Evolutionary conservation across 2,329 filamentous ascomycete genomes (phyloP), one percentile per base, ranked within the genome.

Genomic region (Uncinocarpus reesii): DNA sequence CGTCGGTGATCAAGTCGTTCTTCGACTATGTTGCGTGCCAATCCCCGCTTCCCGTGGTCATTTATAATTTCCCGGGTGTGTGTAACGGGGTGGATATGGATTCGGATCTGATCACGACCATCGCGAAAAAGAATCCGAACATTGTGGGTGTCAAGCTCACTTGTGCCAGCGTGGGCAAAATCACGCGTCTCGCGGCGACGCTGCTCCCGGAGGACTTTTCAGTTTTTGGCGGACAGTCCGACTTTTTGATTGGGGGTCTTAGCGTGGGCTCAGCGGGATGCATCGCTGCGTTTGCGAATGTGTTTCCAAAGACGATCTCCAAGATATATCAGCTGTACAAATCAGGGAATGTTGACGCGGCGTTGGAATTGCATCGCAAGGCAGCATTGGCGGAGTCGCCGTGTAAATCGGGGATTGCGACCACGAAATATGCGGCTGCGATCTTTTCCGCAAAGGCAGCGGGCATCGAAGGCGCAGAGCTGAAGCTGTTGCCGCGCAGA

Each of bases 61-160:
- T 84, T 11, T 83, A 83, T 64, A 83, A 84, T 62, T 84, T 84
- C 64, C 81, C 81, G 0, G 78, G 70, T 10, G 80, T 84, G 16
- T 82, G 77, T 58, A 81, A 81, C 53, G 81, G 81, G 20, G 68
- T 84, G 2, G 81, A 85, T 59, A 67, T 85, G 20, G 80, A 83
- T 61, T 81, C 79, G 1, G 79, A 78, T 42, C 72, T 73, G 0
- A 78, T 84, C 40, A 67, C 73, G 1, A 62, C 62, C 20, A 69
- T 83, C 20, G 78, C 76, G 1, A 62, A 62, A 24, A 62, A 72
- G 52, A 53, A 34, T 34, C 57, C 13, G 47, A 79, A 78, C 50
- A 73, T 83, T 36, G 78, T 82, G 16, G 79, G 79, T 23, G 77
- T 80, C 15, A 83, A 83, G 60, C 66, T 84, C 52, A 83, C 80